phyloP scores from a whole-genome alignment of 2,329 filamentous ascomycete genomes.

The Alternaria arbusti region DNA sequence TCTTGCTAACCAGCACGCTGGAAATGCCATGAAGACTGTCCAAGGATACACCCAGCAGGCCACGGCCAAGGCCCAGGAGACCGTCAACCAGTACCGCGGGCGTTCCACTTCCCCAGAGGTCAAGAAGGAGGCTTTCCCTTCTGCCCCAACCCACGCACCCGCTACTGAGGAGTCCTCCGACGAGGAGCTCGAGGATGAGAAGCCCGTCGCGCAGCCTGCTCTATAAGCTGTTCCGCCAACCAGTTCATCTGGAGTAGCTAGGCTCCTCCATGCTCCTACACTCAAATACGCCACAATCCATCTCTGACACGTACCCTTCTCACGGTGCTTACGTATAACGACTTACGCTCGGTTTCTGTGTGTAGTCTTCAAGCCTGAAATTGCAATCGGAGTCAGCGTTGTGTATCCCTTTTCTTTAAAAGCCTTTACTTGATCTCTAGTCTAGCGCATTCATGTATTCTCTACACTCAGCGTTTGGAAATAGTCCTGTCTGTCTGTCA shows the following conservation, averaged over 20 bases:
- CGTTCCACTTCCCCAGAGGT: conserved; percentile 46
- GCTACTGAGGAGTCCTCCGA: conserved; percentile 10
- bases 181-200: conserved; percentile 11
- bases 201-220: conserved; percentile 36
- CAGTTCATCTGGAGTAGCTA: not conserved
- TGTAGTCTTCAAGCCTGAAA: conserved; percentile 34
- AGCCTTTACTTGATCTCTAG: conserved; percentile 26
- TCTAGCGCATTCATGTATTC: conserved; percentile 31
- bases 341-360: conserved; percentile 25
- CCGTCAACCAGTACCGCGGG: conserved; percentile 48
- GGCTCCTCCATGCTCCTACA: not conserved
- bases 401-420: conserved; percentile 39
- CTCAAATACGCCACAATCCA: not conserved
- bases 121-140: conserved; percentile 25
- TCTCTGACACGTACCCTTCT: conserved; percentile 21
- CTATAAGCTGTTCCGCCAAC: conserved; percentile 20
- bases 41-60: conserved; percentile 67
- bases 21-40: conserved; percentile 63
- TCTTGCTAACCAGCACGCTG: conserved; percentile 65
- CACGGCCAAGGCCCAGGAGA: conserved; percentile 65
- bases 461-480: conserved; percentile 16
- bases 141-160: conserved; percentile 23
- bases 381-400: conserved; percentile 27
- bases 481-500: conserved; percentile 17
- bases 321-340: conserved; percentile 32